phyloP scores from a whole-genome alignment of 169 alveolate genomes.

The Cryptosporidium baileyi region DNA sequence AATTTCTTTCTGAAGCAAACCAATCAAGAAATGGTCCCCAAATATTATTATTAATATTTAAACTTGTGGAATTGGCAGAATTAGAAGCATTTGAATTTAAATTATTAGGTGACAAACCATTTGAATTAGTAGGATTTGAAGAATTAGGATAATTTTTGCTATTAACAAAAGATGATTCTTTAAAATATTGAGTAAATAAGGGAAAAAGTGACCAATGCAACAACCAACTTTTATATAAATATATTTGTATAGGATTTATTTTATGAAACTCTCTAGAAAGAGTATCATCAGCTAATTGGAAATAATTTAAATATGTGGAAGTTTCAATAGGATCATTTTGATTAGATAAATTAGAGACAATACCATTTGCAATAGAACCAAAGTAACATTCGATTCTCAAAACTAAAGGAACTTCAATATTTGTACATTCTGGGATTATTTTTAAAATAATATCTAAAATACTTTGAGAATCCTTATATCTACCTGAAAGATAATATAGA shows the following conservation, averaged over 20 bases:
- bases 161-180: slow-evolving; percentile 15
- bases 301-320: slow-evolving; percentile 45
- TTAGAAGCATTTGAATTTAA: neutral
- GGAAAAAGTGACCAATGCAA: slow-evolving; percentile 67
- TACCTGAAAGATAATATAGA: slow-evolving; percentile 36
- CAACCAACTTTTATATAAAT: slow-evolving; percentile 61
- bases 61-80: neutral
- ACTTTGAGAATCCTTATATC: slow-evolving; percentile 49
- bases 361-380: slow-evolving; percentile 67
- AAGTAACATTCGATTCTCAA: slow-evolving; percentile 50
- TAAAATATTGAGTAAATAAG: slow-evolving; percentile 51
- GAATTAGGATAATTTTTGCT: neutral
- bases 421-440: slow-evolving; percentile 56
- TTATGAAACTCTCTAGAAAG: slow-evolving; percentile 59
- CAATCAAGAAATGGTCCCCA: slow-evolving; percentile 68
- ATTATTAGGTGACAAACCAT: neutral
- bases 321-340: slow-evolving; percentile 30
- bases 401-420: slow-evolving; percentile 38
- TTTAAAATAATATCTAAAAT: slow-evolving; percentile 31
- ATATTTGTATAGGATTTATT: slow-evolving; percentile 51
- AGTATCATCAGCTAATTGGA: slow-evolving; percentile 58
- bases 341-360: slow-evolving; percentile 36
- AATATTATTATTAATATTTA: slow-evolving; percentile 2
- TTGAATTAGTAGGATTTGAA: neutral
- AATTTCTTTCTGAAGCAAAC: slow-evolving; percentile 67